These are phyloP conservation scores for Blastocystis sp. DNA, from an alignment of 352 stramenopile genomes.

Conservation along the genomic window DNA sequence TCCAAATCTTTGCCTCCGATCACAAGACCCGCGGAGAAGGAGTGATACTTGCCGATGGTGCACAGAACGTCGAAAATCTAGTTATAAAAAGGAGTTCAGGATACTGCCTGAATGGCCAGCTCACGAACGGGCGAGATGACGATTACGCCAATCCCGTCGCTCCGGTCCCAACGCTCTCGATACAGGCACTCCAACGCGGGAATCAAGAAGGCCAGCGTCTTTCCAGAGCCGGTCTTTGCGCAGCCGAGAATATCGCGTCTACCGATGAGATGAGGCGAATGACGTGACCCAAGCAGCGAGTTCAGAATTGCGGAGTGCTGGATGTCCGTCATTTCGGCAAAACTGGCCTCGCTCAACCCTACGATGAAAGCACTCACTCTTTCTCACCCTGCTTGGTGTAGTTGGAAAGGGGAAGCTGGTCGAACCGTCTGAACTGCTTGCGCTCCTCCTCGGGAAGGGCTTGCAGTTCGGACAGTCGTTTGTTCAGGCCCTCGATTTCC, in stretches of 20 bases:
- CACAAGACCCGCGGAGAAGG: slow-evolving; percentile 90
- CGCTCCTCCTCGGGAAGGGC: slow-evolving; percentile 42
- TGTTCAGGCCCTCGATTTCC: slow-evolving; percentile 21
- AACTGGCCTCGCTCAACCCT: slow-evolving; percentile 77
- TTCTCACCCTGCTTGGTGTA: slow-evolving; percentile 75
- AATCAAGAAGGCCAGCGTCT: slow-evolving; percentile 87
- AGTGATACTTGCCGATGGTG: slow-evolving; percentile 88
- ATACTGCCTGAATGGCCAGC: slow-evolving; percentile 85
- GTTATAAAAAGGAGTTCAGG: neutral
- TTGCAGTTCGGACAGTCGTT: neutral
- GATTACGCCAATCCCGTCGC: slow-evolving; percentile 90
- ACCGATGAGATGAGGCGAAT: slow-evolving; percentile 74
- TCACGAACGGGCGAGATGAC: slow-evolving; percentile 96
- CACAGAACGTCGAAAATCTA: slow-evolving; percentile 94
- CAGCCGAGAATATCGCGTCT: slow-evolving; percentile 84
- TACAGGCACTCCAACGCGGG: slow-evolving; percentile 85
- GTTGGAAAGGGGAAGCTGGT: slow-evolving; percentile 81
- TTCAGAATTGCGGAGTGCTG: slow-evolving; percentile 81
- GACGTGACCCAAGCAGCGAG: slow-evolving; percentile 75
- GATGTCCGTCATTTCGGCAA: slow-evolving; percentile 83
- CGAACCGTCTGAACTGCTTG: slow-evolving; percentile 74
- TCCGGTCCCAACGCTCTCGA: slow-evolving; percentile 80
- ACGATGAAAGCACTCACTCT: slow-evolving; percentile 71
- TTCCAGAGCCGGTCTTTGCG: slow-evolving; percentile 87
- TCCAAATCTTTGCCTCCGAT: slow-evolving; percentile 91